Conservation (phyloP, 2,329 filamentous ascomycete genomes). For the Knufia petricola region DNA sequence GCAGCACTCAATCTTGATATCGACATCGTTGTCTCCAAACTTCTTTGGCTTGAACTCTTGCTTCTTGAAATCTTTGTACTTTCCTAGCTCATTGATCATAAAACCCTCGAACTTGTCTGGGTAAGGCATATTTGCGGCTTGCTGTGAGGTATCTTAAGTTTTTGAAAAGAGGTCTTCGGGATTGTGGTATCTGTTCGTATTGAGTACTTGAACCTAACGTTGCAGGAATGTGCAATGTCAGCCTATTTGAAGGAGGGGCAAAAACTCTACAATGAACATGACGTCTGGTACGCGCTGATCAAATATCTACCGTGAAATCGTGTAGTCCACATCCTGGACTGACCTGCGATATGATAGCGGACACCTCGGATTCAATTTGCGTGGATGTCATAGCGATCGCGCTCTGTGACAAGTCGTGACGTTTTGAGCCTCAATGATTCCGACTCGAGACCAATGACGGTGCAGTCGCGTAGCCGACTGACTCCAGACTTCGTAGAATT, state of each 20-base stretch:
- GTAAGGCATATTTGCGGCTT: conserved; percentile 31
- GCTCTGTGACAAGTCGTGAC: neutral
- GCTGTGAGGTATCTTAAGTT: neutral
- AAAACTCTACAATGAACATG: too few species aligned
- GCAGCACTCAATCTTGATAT: conserved; percentile 76
- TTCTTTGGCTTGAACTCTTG: conserved; percentile 70
- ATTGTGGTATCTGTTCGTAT: too few species aligned
- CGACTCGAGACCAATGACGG: neutral
- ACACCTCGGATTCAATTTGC: neutral
- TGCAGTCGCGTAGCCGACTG: neutral
- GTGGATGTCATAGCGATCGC: neutral
- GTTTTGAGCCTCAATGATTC: neutral
- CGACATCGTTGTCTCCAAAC: conserved; percentile 77
- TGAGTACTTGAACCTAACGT: too few species aligned
- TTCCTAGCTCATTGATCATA: conserved; percentile 54
- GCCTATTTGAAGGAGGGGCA: too few species aligned
- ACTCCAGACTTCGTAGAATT: too few species aligned
- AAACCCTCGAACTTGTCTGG: conserved; percentile 38
- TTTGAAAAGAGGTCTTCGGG: too few species aligned
- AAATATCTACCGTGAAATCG: too few species aligned
- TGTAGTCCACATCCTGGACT: too few species aligned
- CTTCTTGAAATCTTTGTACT: conserved; percentile 51
- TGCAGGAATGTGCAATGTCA: neutral
- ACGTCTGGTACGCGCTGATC: too few species aligned
- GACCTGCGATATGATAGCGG: too few species aligned